These are phyloP conservation scores for Malus sieversii DNA, from an alignment of 306 rosid genomes.

Conservation along the genomic window DNA sequence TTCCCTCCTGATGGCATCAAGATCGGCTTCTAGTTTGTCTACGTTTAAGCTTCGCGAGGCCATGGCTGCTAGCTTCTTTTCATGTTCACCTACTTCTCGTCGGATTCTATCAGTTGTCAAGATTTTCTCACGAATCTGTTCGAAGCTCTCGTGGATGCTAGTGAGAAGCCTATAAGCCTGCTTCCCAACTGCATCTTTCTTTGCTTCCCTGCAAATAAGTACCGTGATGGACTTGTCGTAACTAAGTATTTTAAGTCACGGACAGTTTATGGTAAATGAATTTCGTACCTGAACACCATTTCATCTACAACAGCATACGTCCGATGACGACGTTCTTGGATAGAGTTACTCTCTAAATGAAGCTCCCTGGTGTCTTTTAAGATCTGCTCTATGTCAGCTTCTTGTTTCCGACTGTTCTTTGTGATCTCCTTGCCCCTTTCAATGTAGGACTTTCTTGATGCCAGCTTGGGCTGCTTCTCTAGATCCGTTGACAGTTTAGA, in stretches of 20 bases:
- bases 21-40: slow-evolving; percentile 49
- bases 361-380: slow-evolving; percentile 80
- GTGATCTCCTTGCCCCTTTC: slow-evolving; percentile 72
- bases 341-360: slow-evolving; percentile 79
- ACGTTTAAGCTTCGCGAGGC: slow-evolving; percentile 43
- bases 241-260: background rate
- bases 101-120: slow-evolving; percentile 61
- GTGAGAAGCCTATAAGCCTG: slow-evolving; percentile 72
- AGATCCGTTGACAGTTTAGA: slow-evolving; percentile 26
- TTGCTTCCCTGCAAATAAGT: slow-evolving; percentile 64
- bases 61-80: slow-evolving; percentile 59
- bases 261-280: background rate
- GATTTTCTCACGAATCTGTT: slow-evolving; percentile 66
- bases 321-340: slow-evolving; percentile 79
- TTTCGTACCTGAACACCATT: slow-evolving; percentile 66
- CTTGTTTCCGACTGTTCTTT: slow-evolving; percentile 78
- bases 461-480: slow-evolving; percentile 36
- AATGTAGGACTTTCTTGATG: slow-evolving; percentile 67
- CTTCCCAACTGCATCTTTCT: slow-evolving; percentile 59
- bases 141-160: slow-evolving; percentile 69
- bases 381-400: slow-evolving; percentile 68
- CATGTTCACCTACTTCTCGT: slow-evolving; percentile 67
- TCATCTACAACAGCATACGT: slow-evolving; percentile 76
- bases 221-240: background rate
- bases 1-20: slow-evolving; percentile 48